These are phyloP conservation scores for Globisporangium spiculum DNA, from an alignment of 352 stramenopile genomes.

Conservation along the genomic window DNA sequence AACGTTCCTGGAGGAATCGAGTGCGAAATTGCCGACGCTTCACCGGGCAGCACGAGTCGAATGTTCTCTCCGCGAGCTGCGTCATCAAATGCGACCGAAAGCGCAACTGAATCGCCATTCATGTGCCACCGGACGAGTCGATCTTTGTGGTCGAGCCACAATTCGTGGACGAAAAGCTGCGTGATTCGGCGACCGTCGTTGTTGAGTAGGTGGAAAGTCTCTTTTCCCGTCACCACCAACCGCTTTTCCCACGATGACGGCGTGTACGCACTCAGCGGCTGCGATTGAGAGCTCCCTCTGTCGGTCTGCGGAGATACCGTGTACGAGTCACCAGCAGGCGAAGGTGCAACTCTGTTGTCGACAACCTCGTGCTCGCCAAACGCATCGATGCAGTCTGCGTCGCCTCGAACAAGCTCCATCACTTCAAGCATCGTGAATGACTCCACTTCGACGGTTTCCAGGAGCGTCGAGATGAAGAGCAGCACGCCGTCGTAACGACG, in stretches of 20 bases:
- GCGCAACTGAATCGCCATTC: conserved; percentile 74
- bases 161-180: conserved; percentile 81
- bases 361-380: conserved; percentile 26
- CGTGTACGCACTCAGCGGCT: conserved; percentile 33
- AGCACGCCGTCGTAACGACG: conserved; percentile 77
- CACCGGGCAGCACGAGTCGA: conserved; percentile 70
- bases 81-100: conserved; percentile 79
- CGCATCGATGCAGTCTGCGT: conserved; percentile 63
- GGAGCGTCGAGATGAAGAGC: conserved; percentile 77
- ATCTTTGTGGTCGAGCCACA: conserved; percentile 85
- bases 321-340: conserved; percentile 15
- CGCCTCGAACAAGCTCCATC: conserved; percentile 65
- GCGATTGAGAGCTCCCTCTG: neutral
- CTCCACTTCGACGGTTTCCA: conserved; percentile 74
- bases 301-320: conserved; percentile 28
- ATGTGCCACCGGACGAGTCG: conserved; percentile 82
- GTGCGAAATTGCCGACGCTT: conserved; percentile 69
- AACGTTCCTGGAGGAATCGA: conserved; percentile 75
- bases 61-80: conserved; percentile 66
- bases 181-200: conserved; percentile 62
- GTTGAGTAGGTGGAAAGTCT: conserved; percentile 72
- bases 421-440: conserved; percentile 73
- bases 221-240: conserved; percentile 77
- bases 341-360: conserved; percentile 9
- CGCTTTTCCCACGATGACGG: conserved; percentile 67